These are phyloP conservation scores for Amaranthus palmeri DNA, from an alignment of 148 eudicot genomes.

Conservation along the genomic window DNA sequence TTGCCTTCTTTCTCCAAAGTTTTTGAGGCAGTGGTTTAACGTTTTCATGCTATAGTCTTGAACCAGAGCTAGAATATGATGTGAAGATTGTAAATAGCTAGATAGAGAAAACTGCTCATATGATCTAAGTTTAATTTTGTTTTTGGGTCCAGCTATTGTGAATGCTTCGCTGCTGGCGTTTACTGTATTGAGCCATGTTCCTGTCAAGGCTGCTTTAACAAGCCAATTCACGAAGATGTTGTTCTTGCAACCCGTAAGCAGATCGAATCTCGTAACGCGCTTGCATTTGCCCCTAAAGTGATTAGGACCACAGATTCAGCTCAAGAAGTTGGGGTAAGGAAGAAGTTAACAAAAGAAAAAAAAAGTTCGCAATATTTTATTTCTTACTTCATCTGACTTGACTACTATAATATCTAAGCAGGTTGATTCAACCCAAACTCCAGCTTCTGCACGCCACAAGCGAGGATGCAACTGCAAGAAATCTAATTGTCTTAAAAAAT, in stretches of 20 bases:
- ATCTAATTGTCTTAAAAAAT: constrained; percentile 89
- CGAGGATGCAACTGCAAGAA: constrained; percentile 99
- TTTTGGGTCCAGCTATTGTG: constrained; percentile 75
- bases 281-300: constrained; percentile 99
- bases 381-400: constrained; percentile 11
- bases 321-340: constrained; percentile 55
- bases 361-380: not conserved
- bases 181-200: constrained; percentile 98
- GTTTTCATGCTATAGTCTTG: not conserved
- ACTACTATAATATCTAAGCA: constrained; percentile 23
- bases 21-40: too few species aligned
- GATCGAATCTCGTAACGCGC: constrained; percentile 93
- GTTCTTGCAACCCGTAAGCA: constrained; percentile 95
- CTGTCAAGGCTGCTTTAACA: constrained; percentile 91
- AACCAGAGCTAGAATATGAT: not conserved
- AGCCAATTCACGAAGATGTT: constrained; percentile 84
- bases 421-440: constrained; percentile 83
- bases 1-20: too few species aligned
- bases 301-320: constrained; percentile 53
- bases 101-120: not conserved
- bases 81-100: not conserved
- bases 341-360: not conserved
- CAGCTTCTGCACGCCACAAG: constrained; percentile 97
- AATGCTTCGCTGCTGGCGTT: constrained; percentile 98
- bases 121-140: constrained; percentile 9